phyloP scores from a whole-genome alignment of 164 flowering plant genomes.

The Berberis thunbergii region DNA sequence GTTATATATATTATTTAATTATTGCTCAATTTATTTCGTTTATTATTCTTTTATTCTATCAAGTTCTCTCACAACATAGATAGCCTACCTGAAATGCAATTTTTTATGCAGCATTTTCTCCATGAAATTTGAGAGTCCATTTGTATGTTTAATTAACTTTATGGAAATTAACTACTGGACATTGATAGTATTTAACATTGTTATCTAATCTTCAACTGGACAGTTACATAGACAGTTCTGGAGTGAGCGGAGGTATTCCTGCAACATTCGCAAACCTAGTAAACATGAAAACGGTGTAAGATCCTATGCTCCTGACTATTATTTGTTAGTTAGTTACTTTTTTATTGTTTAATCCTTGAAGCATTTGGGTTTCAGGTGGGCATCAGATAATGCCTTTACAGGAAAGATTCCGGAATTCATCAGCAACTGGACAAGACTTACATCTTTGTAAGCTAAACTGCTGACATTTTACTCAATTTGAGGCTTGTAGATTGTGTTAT shows the following conservation, averaged over 20 bases:
- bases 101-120: too few relatives aligned
- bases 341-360: background rate
- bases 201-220: constrained; percentile 1
- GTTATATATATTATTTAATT: too few relatives aligned
- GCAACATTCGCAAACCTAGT: constrained; percentile 30
- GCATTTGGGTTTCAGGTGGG: constrained; percentile 40
- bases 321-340: background rate
- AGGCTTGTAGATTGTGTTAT: background rate
- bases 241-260: constrained; percentile 49
- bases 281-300: constrained; percentile 26
- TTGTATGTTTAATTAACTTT: too few relatives aligned
- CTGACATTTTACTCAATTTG: background rate
- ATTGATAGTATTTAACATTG: background rate
- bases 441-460: constrained; percentile 25
- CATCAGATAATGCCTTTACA: constrained; percentile 42
- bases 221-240: constrained; percentile 48
- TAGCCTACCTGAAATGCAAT: too few relatives aligned
- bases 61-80: too few relatives aligned
- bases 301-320: background rate
- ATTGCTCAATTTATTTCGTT: too few relatives aligned
- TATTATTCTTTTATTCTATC: too few relatives aligned
- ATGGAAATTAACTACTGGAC: too few relatives aligned
- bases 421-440: constrained; percentile 54
- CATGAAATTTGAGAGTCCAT: too few relatives aligned
- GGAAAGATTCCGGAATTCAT: constrained; percentile 71